Conservation (phyloP, 192 early-diverging fungal species). For the Lunasporangiospora selenospora region DNA sequence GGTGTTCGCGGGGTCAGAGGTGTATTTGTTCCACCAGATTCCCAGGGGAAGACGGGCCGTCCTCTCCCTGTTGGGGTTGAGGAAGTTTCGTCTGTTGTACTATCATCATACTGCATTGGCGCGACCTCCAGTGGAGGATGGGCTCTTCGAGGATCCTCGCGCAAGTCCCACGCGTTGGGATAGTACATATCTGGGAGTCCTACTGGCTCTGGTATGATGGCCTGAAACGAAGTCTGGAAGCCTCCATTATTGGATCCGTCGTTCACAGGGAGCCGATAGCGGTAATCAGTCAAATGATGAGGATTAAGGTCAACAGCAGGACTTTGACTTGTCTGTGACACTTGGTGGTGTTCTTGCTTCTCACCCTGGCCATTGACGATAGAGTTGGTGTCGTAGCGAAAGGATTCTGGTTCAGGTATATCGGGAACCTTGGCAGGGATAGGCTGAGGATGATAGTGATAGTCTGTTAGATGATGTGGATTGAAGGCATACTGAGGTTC, state of each 20-base stretch:
- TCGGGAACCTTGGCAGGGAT: slow-evolving; percentile 22
- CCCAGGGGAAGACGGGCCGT: slow-evolving; percentile 39
- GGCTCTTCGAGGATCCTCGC: slow-evolving; percentile 26
- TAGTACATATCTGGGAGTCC: slow-evolving; percentile 47
- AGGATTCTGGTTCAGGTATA: slow-evolving; percentile 22
- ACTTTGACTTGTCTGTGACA: neutral
- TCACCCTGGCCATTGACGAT: neutral
- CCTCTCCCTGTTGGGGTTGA: slow-evolving; percentile 34
- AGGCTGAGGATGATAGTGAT: slow-evolving; percentile 39
- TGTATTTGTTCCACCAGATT: slow-evolving; percentile 12
- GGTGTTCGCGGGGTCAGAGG: slow-evolving; percentile 11
- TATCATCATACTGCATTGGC: slow-evolving; percentile 19
- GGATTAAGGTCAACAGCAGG: slow-evolving; percentile 23
- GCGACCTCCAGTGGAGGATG: slow-evolving; percentile 6
- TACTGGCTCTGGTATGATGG: slow-evolving; percentile 41
- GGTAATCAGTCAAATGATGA: slow-evolving; percentile 41
- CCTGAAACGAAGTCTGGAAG: slow-evolving; percentile 6
- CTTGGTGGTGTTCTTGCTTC: slow-evolving; percentile 18
- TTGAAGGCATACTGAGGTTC: slow-evolving; percentile 13
- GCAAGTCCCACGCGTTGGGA: slow-evolving; percentile 44
- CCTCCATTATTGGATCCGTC: slow-evolving; percentile 10
- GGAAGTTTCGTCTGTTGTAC: slow-evolving; percentile 14
- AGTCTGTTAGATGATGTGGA: slow-evolving; percentile 45
- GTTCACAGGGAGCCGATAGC: slow-evolving; percentile 22
- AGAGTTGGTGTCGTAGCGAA: slow-evolving; percentile 2